phyloP scores from a whole-genome alignment of 345 rosid species.

The Tarenaya hassleriana region DNA sequence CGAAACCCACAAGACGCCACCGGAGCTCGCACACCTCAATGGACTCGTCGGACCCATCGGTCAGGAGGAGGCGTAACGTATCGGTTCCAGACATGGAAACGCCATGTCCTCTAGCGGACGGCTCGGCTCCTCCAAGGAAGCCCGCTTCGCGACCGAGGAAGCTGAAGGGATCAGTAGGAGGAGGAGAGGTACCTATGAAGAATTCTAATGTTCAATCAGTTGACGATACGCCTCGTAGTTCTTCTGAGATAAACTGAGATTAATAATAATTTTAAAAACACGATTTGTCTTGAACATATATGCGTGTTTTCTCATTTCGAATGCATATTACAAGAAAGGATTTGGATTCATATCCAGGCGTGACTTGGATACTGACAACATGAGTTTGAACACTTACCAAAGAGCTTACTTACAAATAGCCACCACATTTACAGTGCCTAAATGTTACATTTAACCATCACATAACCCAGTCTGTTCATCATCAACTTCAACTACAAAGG shows the following conservation, averaged over 20 bases:
- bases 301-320: too few species aligned
- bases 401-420: too few species aligned
- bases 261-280: too few species aligned
- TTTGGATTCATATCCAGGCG: too few species aligned
- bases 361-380: too few species aligned
- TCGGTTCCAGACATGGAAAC: constrained; percentile 14
- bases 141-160: constrained; percentile 25
- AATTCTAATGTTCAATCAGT: constrained; percentile 15
- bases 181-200: constrained; percentile 28
- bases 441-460: too few species aligned
- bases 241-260: constrained; percentile 19
- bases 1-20: constrained; percentile 22
- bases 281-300: too few species aligned
- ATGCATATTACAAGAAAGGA: too few species aligned
- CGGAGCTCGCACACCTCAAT: constrained; percentile 24
- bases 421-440: too few species aligned
- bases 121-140: constrained; percentile 30
- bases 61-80: constrained; percentile 25
- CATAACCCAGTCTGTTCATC: too few species aligned
- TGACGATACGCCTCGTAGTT: constrained; percentile 20
- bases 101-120: constrained; percentile 15
- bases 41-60: constrained; percentile 17
- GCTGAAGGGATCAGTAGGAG: constrained; percentile 27
- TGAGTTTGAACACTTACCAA: too few species aligned
- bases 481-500: too few species aligned